These are phyloP conservation scores for Tuber aestivum DNA, from an alignment of 495 filamentous ascomycete genomes.

Conservation along the genomic window DNA sequence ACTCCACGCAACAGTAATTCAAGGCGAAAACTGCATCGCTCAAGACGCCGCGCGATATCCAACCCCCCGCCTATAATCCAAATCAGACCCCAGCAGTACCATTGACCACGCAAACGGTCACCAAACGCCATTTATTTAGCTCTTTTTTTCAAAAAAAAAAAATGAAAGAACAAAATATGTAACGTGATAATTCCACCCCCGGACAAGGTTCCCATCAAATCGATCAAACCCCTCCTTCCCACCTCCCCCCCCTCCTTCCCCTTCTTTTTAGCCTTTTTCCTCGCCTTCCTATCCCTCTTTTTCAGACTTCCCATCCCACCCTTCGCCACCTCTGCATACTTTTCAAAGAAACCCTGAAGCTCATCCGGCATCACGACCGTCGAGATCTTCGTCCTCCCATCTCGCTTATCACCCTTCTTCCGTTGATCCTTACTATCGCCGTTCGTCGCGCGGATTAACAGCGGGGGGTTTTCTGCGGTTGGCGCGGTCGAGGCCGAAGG, in stretches of 20 bases:
- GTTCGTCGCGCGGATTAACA: conserved; percentile 81
- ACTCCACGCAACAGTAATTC: neutral
- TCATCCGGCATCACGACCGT: conserved; percentile 72
- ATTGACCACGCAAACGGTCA: neutral
- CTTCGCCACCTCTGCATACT: conserved; percentile 91
- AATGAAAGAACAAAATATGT: neutral
- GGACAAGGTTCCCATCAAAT: neutral
- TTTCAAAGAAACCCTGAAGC: conserved; percentile 71
- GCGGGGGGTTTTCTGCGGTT: conserved; percentile 47
- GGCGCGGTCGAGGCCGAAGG: conserved; percentile 23
- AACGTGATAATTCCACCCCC: neutral
- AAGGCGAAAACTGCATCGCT: neutral
- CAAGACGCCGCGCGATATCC: neutral
- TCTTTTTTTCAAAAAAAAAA: neutral
- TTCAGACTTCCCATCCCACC: conserved; percentile 76
- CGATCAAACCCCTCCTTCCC: neutral
- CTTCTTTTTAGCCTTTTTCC: neutral
- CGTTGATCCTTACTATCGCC: conserved; percentile 53
- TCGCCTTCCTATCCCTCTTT: conserved; percentile 72
- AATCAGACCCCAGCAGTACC: neutral
- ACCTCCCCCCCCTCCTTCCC: neutral
- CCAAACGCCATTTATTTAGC: neutral
- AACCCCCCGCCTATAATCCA: neutral
- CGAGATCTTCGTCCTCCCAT: conserved; percentile 59
- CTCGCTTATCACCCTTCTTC: conserved; percentile 20